Evolutionary conservation across 495 filamentous ascomycete species (phyloP).

Genomic region (Tuber magnatum): DNA sequence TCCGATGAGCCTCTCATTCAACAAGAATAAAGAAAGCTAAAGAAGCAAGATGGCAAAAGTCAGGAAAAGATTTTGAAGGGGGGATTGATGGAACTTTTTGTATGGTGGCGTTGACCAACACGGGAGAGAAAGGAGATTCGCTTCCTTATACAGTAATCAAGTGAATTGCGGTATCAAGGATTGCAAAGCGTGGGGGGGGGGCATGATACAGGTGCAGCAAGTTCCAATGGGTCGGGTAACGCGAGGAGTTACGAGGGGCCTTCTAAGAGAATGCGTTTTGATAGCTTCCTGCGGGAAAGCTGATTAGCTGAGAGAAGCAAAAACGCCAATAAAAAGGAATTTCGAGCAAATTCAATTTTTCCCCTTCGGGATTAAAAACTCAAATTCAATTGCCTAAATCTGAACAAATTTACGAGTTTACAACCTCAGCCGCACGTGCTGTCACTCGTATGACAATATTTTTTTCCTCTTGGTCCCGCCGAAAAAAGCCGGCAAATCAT

Average conservation of each 20-base stretch:
- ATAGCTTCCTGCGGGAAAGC: neutral
- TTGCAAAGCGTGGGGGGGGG: neutral
- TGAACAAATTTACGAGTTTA: neutral
- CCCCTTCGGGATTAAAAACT: neutral
- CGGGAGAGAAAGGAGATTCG: neutral
- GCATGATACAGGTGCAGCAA: no score
- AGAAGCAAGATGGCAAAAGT: conserved; percentile 8
- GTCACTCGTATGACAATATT: neutral
- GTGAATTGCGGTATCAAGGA: neutral
- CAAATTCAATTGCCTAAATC: neutral
- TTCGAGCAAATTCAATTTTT: neutral
- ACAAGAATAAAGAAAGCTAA: conserved; percentile 9
- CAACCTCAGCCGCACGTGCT: neutral
- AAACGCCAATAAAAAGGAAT: neutral
- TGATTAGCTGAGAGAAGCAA: neutral
- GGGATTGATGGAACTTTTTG: neutral
- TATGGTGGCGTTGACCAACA: neutral
- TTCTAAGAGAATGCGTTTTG: neutral
- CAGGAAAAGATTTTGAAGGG: neutral
- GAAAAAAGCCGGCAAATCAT: neutral
- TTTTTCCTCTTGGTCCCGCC: neutral
- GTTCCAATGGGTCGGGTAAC: neutral
- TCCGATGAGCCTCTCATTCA: conserved; percentile 15
- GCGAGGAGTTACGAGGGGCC: neutral
- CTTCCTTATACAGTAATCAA: neutral